These are phyloP conservation scores for Vitis hybrid DNA, from an alignment of 177 flowering plant genomes.

Conservation along the genomic window DNA sequence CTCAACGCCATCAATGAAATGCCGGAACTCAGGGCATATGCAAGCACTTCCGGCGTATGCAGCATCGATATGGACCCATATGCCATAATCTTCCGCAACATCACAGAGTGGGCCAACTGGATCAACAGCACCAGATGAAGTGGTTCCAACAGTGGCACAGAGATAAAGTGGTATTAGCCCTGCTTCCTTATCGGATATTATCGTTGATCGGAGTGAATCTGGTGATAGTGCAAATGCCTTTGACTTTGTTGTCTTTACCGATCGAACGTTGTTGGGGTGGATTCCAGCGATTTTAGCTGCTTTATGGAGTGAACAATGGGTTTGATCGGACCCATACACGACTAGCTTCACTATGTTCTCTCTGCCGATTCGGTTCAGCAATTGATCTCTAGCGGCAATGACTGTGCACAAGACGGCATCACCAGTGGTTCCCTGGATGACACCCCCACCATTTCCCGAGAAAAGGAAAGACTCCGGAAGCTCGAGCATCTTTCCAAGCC, in stretches of 20 bases:
- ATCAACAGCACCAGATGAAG: conserved; percentile 62
- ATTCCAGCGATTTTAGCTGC: conserved; percentile 62
- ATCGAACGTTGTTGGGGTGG: conserved; percentile 47
- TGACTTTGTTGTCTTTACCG: conserved; percentile 31
- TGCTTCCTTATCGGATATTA: conserved; percentile 29
- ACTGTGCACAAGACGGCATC: conserved; percentile 62
- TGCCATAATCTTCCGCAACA: conserved; percentile 39
- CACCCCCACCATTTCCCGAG: conserved; percentile 66
- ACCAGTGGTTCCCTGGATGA: conserved; percentile 64
- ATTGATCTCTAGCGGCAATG: conserved; percentile 51
- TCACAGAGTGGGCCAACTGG: conserved; percentile 41
- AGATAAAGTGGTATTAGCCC: conserved; percentile 58
- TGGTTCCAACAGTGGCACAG: conserved; percentile 67
- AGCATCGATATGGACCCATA: conserved; percentile 78
- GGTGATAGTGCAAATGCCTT: conserved; percentile 29
- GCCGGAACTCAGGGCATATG: conserved; percentile 66
- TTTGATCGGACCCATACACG: conserved; percentile 69
- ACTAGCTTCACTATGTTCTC: conserved; percentile 25
- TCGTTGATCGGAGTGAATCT: conserved; percentile 14
- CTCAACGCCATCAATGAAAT: conserved; percentile 62
- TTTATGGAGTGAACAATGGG: conserved; percentile 59
- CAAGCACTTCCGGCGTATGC: conserved; percentile 72
- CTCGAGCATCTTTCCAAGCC: conserved; percentile 47
- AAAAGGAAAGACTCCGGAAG: conserved; percentile 47
- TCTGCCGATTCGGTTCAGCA: conserved; percentile 32